Evolutionary conservation across 805 yeast species (phyloP).

Genomic region (Yamadazyma kitorensis): DNA sequence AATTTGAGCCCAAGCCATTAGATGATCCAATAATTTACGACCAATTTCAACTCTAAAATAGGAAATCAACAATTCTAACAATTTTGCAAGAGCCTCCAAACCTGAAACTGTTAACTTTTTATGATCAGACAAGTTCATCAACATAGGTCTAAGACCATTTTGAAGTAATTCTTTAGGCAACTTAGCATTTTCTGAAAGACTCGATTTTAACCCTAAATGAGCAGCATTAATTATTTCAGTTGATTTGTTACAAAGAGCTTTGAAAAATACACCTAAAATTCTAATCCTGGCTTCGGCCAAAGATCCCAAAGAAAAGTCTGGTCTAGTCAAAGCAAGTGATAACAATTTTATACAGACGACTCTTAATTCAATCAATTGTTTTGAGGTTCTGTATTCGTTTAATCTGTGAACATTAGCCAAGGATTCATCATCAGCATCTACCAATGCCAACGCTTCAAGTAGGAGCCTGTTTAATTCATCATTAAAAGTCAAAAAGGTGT

Average conservation of each 20-base stretch:
- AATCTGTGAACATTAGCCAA: conserved; percentile 83
- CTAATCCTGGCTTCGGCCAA: conserved; percentile 77
- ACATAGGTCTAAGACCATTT: conserved; percentile 90
- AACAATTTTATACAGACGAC: conserved; percentile 85
- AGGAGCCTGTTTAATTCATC: conserved; percentile 85
- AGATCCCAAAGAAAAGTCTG: conserved; percentile 75
- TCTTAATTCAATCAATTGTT: conserved; percentile 80
- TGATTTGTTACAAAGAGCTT: conserved; percentile 82
- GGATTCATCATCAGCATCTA: conserved; percentile 97
- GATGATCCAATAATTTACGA: conserved; percentile 83
- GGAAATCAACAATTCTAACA: conserved; percentile 81
- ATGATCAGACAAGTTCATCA: conserved; percentile 92
- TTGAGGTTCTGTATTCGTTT: conserved; percentile 82
- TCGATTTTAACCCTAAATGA: conserved; percentile 79
- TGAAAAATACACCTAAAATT: conserved; percentile 91
- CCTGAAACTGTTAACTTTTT: conserved; percentile 87
- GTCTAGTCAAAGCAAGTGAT: conserved; percentile 79
- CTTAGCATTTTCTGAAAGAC: conserved; percentile 79
- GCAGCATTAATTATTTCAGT: conserved; percentile 91
- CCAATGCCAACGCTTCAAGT: conserved; percentile 88
- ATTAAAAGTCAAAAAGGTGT: conserved; percentile 78
- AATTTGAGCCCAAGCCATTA: conserved; percentile 95
- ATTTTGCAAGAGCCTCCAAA: conserved; percentile 82
- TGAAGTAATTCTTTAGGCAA: conserved; percentile 94
- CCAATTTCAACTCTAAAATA: conserved; percentile 98